Conservation (phyloP, 2,329 filamentous ascomycete genomes). For the Huntiella omanensis region DNA sequence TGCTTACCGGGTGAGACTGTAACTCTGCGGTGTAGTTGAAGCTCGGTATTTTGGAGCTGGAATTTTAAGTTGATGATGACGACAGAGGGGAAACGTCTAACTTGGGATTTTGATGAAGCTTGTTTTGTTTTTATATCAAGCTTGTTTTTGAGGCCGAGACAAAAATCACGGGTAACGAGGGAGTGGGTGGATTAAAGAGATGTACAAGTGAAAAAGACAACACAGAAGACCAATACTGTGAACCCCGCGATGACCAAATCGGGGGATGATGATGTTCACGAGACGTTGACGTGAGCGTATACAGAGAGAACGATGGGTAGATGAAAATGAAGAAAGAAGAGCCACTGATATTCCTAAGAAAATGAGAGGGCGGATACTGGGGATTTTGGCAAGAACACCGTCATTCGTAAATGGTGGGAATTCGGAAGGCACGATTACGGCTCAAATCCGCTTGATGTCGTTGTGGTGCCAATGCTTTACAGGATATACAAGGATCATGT, state of each 20-base stretch:
- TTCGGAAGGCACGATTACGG: constrained; percentile 4
- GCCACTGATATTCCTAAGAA: constrained; percentile 2
- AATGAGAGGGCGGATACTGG: constrained; percentile 2
- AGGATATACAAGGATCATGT: constrained; percentile 4
- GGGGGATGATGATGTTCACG: constrained; percentile 9
- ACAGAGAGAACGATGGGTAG: neutral
- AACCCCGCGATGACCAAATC: constrained; percentile 9
- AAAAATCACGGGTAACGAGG: constrained; percentile 4
- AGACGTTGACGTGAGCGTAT: neutral
- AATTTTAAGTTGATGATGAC: neutral
- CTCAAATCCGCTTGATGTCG: constrained; percentile 3
- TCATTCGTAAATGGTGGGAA: constrained; percentile 1
- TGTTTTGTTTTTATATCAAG: too few species aligned
- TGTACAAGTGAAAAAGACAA: constrained; percentile 11
- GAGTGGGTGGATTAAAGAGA: neutral
- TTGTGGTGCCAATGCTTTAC: neutral
- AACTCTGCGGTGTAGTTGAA: too few species aligned
- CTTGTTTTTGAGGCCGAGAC: neutral
- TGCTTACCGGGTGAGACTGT: neutral
- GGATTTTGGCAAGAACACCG: constrained; percentile 10
- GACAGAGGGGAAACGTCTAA: neutral
- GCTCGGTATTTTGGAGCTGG: neutral
- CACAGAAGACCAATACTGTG: constrained; percentile 8
- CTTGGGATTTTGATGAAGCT: too few species aligned
- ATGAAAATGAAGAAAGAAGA: constrained; percentile 3